Percentiles rank a stretch among this genome's conserved stretches.
Conservation (phyloP, 805 yeast genomes). For the Cyberlindnera subsufficiens region DNA sequence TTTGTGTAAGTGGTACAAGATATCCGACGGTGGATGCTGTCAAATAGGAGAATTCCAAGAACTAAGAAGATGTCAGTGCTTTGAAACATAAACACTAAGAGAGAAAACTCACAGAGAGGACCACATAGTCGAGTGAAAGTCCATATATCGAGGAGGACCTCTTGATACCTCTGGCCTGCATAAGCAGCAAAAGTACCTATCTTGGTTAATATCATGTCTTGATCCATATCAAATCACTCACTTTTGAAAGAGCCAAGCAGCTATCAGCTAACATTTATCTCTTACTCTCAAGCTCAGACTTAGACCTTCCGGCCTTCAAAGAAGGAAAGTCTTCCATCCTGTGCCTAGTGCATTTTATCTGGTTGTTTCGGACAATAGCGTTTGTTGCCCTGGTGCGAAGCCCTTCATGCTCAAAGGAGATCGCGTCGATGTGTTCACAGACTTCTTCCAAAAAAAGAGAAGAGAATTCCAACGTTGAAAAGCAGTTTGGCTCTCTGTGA, state of each 20-base stretch:
- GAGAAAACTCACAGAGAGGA: constrained; percentile 13
- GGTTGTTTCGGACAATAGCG: too few species aligned
- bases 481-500: not conserved
- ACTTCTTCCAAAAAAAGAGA: not conserved
- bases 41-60: constrained; percentile 1
- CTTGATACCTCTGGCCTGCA: constrained; percentile 19
- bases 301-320: too few species aligned
- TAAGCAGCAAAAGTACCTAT: not conserved
- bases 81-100: too few species aligned
- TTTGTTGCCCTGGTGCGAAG: too few species aligned
- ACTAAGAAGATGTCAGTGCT: constrained; percentile 3
- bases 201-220: not conserved
- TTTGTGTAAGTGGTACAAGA: constrained; percentile 6
- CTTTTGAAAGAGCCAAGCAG: too few species aligned
- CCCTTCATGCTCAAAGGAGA: too few species aligned
- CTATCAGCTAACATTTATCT: too few species aligned
- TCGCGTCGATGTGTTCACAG: not conserved
- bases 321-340: too few species aligned
- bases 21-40: not conserved
- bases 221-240: not conserved
- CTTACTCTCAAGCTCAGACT: too few species aligned
- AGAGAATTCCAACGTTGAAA: not conserved
- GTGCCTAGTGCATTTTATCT: too few species aligned
- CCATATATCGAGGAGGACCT: constrained; percentile 31
- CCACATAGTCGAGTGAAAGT: constrained; percentile 29